Evolutionary conservation across 2,329 filamentous ascomycete species (phyloP).

Genomic region (Periglandula ipomoeae): DNA sequence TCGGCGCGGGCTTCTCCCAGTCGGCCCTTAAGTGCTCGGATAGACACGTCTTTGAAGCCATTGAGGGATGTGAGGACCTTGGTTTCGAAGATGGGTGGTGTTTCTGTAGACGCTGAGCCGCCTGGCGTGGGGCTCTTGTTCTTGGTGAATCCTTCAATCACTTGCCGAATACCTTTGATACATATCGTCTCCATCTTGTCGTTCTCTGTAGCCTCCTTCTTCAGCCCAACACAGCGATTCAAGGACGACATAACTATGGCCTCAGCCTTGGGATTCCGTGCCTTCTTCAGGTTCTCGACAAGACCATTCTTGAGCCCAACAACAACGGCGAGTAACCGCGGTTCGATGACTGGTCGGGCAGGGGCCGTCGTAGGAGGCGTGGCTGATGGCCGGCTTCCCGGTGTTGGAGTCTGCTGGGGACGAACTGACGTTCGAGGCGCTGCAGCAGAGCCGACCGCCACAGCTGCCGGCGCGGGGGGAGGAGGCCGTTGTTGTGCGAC

Average conservation of each 20-base stretch:
- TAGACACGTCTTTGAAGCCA: slow-evolving; percentile 37
- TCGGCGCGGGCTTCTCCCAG: slow-evolving; percentile 34
- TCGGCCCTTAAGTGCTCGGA: slow-evolving; percentile 31
- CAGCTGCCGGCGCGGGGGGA: slow-evolving; percentile 8
- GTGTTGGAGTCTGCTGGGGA: slow-evolving; percentile 9
- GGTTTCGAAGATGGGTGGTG: slow-evolving; percentile 25
- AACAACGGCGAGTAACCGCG: slow-evolving; percentile 32
- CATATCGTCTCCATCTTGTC: slow-evolving; percentile 38
- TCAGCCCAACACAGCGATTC: slow-evolving; percentile 41
- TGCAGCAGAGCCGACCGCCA: background rate
- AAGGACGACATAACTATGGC: slow-evolving; percentile 43
- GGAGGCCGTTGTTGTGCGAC: slow-evolving; percentile 12
- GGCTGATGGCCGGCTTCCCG: slow-evolving; percentile 16
- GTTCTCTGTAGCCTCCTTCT: slow-evolving; percentile 33
- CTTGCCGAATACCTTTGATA: slow-evolving; percentile 31
- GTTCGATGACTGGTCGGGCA: slow-evolving; percentile 32
- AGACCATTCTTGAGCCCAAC: slow-evolving; percentile 38
- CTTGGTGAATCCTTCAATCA: slow-evolving; percentile 34
- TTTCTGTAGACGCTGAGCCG: slow-evolving; percentile 16
- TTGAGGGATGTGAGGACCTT: slow-evolving; percentile 32
- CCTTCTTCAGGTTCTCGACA: slow-evolving; percentile 34
- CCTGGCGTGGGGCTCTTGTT: slow-evolving; percentile 26
- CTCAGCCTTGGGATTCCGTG: slow-evolving; percentile 32
- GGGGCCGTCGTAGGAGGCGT: slow-evolving; percentile 18
- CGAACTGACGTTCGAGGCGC: slow-evolving; percentile 7